phyloP scores from a whole-genome alignment of 805 yeast genomes.

The Lipomyces sp. region DNA sequence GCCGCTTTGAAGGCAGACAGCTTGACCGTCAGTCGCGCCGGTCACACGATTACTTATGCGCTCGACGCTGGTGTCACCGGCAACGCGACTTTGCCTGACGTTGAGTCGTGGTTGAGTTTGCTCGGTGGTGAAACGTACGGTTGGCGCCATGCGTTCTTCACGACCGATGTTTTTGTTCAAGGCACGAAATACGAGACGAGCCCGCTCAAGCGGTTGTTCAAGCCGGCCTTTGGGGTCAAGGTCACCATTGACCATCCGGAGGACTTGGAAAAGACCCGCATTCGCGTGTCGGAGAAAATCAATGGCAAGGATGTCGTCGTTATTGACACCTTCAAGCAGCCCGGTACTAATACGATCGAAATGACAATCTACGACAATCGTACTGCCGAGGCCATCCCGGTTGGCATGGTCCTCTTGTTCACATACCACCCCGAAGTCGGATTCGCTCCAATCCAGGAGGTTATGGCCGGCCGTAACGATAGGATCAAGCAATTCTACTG shows the following conservation, averaged over 20 bases:
- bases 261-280: constrained; percentile 58
- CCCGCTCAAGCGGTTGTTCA: constrained; percentile 78
- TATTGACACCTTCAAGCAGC: constrained; percentile 60
- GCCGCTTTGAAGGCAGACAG: constrained; percentile 37
- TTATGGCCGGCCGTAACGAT: constrained; percentile 85
- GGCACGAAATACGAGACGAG: constrained; percentile 78
- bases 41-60: constrained; percentile 16
- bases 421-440: constrained; percentile 83
- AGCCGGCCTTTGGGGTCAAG: constrained; percentile 69
- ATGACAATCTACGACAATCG: constrained; percentile 84
- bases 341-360: constrained; percentile 59
- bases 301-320: constrained; percentile 68
- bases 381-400: constrained; percentile 76
- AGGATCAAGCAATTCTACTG: constrained; percentile 96
- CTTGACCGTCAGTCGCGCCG: constrained; percentile 41
- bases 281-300: constrained; percentile 70
- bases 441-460: constrained; percentile 92
- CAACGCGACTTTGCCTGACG: constrained; percentile 46
- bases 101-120: constrained; percentile 71
- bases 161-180: constrained; percentile 81
- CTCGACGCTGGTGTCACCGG: constrained; percentile 38
- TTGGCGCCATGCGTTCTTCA: constrained; percentile 92
- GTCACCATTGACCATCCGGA: constrained; percentile 63
- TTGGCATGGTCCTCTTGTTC: constrained; percentile 76
- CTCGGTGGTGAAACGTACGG: constrained; percentile 77